Evolutionary conservation across 1,284 basidiomycete genomes (phyloP).

Genomic region (Leccinum fallax): DNA sequence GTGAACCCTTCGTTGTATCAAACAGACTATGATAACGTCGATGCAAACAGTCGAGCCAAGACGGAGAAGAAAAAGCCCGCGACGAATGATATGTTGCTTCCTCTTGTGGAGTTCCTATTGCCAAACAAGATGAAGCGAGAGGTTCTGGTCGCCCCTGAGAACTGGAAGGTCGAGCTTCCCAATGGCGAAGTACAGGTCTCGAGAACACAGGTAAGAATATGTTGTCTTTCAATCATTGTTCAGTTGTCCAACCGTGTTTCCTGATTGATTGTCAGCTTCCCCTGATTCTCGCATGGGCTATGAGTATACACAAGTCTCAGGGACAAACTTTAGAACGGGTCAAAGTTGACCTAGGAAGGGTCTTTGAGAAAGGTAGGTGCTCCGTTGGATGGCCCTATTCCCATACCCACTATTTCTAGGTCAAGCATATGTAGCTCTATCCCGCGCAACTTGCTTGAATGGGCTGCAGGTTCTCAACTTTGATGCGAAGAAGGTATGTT

Average conservation of each 20-base stretch:
- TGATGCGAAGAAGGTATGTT: conserved; percentile 67
- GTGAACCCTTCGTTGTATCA: conserved; percentile 33
- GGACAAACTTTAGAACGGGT: conserved; percentile 88
- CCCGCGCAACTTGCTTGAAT: conserved; percentile 89
- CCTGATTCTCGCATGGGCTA: conserved; percentile 88
- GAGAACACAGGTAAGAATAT: conserved; percentile 59
- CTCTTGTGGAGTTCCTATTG: conserved; percentile 78
- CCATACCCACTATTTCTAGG: conserved; percentile 42
- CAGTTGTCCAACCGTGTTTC: background rate
- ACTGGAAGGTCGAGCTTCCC: conserved; percentile 85
- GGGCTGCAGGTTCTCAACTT: conserved; percentile 92
- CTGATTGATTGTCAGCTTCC: conserved; percentile 50
- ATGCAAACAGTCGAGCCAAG: conserved; percentile 36
- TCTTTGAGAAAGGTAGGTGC: conserved; percentile 84
- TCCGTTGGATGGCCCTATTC: background rate
- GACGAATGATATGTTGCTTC: conserved; percentile 50
- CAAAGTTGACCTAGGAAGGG: conserved; percentile 76
- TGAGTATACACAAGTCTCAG: conserved; percentile 95
- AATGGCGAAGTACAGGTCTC: conserved; percentile 81
- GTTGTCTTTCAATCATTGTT: background rate
- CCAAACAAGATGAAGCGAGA: conserved; percentile 57
- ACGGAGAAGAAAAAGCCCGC: conserved; percentile 26
- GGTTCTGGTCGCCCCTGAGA: conserved; percentile 71
- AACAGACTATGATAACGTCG: conserved; percentile 33
- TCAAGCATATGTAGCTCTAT: conserved; percentile 95